phyloP scores from a whole-genome alignment of 192 early-diverging fungal species.

The Spizellomyces sp. region DNA sequence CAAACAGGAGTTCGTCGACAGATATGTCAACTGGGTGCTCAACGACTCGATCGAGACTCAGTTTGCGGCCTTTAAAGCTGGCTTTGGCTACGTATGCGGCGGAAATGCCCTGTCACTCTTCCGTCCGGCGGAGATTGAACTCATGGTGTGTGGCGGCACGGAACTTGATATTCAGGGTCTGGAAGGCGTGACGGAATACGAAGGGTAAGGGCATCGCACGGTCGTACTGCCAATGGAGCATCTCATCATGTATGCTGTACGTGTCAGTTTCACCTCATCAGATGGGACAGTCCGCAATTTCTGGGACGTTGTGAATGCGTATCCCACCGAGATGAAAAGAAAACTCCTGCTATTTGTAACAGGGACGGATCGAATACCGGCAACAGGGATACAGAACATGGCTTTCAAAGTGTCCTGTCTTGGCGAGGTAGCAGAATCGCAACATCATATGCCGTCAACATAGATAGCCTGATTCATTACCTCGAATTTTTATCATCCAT shows the following conservation, averaged over 20 bases:
- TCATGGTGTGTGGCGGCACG: conserved; percentile 56
- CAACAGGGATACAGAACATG: conserved; percentile 55
- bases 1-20: conserved; percentile 69
- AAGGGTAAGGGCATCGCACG: conserved; percentile 40
- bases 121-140: conserved; percentile 54
- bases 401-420: conserved; percentile 49
- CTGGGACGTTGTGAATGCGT: conserved; percentile 75
- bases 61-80: conserved; percentile 76
- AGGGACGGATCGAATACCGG: conserved; percentile 83
- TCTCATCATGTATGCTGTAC: background rate
- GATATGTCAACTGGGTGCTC: conserved; percentile 70
- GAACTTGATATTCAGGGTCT: conserved; percentile 52
- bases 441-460: background rate
- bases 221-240: background rate
- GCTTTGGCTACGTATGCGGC: conserved; percentile 74
- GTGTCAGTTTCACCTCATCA: conserved; percentile 61
- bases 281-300: conserved; percentile 73
- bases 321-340: conserved; percentile 65
- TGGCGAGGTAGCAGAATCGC: conserved; percentile 39
- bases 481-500: background rate
- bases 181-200: conserved; percentile 55
- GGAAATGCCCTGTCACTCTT: conserved; percentile 62
- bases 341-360: conserved; percentile 85
- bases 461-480: background rate
- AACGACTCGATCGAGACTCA: conserved; percentile 61